A percentile compares a stretch with the other conserved stretches of the same genome.
These are phyloP conservation scores for Dryas integrifolia DNA, from an alignment of 331 rosid species.

Conservation along the genomic window DNA sequence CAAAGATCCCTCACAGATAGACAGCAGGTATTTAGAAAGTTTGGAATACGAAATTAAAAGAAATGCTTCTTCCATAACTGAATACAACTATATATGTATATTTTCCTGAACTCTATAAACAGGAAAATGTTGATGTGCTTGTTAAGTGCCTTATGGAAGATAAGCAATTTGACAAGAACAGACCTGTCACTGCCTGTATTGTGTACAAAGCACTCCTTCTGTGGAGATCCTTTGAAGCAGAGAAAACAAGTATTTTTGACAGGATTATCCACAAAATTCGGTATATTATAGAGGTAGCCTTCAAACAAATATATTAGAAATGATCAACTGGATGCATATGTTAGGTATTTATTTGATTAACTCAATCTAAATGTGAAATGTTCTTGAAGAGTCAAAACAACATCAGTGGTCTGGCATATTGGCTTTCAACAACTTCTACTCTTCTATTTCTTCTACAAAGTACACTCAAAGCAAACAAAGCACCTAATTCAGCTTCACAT, in stretches of 20 bases:
- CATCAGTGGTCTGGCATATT: conserved; percentile 64
- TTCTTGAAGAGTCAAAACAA: conserved; percentile 56
- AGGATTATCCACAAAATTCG: conserved; percentile 63
- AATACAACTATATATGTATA: not conserved
- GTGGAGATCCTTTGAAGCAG: conserved; percentile 89
- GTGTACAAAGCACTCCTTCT: conserved; percentile 78
- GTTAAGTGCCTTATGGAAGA: conserved; percentile 77
- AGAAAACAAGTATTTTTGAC: conserved; percentile 76
- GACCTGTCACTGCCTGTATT: conserved; percentile 70
- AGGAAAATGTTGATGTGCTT: conserved; percentile 79
- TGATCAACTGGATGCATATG: not conserved
- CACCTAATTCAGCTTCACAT: conserved; percentile 42
- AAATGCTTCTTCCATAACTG: not conserved
- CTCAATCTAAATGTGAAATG: conserved; percentile 20
- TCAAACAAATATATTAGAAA: conserved; percentile 11
- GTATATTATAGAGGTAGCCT: conserved; percentile 57
- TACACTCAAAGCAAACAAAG: conserved; percentile 77
- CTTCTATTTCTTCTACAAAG: conserved; percentile 75
- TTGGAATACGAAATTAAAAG: not conserved
- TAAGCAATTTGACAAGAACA: conserved; percentile 62
- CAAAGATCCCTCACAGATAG: conserved; percentile 80
- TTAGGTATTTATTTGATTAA: conserved; percentile 6
- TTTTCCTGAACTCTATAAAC: conserved; percentile 25
- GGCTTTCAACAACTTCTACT: conserved; percentile 86
- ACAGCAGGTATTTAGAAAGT: conserved; percentile 62